These are phyloP conservation scores for Wallacemonas sp. DNA, from an alignment of 208 protist genomes.

Conservation along the genomic window DNA sequence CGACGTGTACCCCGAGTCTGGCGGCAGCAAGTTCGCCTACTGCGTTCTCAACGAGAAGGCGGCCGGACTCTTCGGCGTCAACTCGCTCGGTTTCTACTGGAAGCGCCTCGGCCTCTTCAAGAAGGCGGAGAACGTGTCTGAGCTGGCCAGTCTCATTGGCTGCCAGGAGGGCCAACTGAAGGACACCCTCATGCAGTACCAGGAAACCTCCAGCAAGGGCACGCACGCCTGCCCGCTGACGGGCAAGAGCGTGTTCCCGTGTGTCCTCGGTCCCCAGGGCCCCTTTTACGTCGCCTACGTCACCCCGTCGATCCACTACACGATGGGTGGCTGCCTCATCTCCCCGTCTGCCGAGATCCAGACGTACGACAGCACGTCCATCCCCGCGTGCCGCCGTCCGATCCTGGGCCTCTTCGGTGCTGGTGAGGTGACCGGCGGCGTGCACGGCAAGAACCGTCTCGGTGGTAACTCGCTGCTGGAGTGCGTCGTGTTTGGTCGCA, in stretches of 20 bases:
- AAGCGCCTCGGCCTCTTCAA: slow-evolving; percentile 77
- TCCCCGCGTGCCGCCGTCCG: slow-evolving; percentile 37
- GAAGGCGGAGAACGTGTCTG: slow-evolving; percentile 44
- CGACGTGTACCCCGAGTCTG: slow-evolving; percentile 62
- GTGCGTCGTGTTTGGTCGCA: slow-evolving; percentile 69
- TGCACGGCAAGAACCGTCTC: slow-evolving; percentile 97
- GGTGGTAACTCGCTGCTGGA: slow-evolving; percentile 96
- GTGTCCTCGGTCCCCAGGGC: slow-evolving; percentile 54
- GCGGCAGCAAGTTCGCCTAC: slow-evolving; percentile 72
- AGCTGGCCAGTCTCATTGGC: slow-evolving; percentile 71
- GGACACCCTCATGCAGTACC: slow-evolving; percentile 64
- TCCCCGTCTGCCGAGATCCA: slow-evolving; percentile 84
- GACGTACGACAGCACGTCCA: slow-evolving; percentile 26
- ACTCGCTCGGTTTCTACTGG: slow-evolving; percentile 83
- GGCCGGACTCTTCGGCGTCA: slow-evolving; percentile 71
- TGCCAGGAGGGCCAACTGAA: slow-evolving; percentile 40
- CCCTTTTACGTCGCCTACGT: slow-evolving; percentile 86
- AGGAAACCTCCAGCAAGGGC: slow-evolving; percentile 35
- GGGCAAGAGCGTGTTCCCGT: slow-evolving; percentile 86
- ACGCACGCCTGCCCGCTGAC: slow-evolving; percentile 46
- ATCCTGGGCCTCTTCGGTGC: slow-evolving; percentile 94
- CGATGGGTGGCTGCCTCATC: slow-evolving; percentile 95
- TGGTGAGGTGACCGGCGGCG: slow-evolving; percentile 96
- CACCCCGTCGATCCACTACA: slow-evolving; percentile 97
- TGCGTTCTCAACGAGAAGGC: slow-evolving; percentile 84